phyloP scores from a whole-genome alignment of 2,329 filamentous ascomycete species.

The Lachnellula occidentalis region DNA sequence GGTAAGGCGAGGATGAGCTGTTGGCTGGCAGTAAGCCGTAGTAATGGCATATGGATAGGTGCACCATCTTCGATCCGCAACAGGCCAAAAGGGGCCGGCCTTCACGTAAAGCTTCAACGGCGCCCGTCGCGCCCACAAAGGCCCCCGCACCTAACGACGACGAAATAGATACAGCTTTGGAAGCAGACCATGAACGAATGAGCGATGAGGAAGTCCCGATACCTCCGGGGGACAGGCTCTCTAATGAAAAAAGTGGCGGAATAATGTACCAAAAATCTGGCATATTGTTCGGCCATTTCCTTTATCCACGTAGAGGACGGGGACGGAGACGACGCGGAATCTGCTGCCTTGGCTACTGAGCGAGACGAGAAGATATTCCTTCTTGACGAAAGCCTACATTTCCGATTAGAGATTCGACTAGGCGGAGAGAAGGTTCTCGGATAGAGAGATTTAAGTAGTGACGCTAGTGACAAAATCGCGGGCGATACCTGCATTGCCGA shows the following conservation, averaged over 20 bases:
- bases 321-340: conserved; percentile 73
- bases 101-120: conserved; percentile 43
- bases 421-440: conserved; percentile 81
- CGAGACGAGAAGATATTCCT: conserved; percentile 97
- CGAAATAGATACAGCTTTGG: conserved; percentile 60
- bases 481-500: conserved; percentile 70
- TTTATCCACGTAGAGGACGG: conserved; percentile 92
- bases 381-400: conserved; percentile 85
- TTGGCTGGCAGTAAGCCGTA: too few species aligned
- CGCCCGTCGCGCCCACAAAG: conserved; percentile 41
- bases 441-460: conserved; percentile 92
- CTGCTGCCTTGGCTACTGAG: conserved; percentile 68
- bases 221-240: too few species aligned
- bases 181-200: conserved; percentile 57
- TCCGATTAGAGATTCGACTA: conserved; percentile 76
- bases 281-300: too few species aligned
- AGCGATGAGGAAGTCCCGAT: conserved; percentile 44
- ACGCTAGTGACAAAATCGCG: conserved; percentile 93
- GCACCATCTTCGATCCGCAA: too few species aligned
- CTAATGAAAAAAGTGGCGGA: too few species aligned
- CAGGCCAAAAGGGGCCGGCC: conserved; percentile 41
- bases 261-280: too few species aligned
- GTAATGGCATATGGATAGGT: too few species aligned
- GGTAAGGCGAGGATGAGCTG: too few species aligned
- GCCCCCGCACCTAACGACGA: conserved; percentile 50